Base-by-base conservation (phyloP, 345 rosid species). In the Diplotaxis tenuifolia region DNA sequence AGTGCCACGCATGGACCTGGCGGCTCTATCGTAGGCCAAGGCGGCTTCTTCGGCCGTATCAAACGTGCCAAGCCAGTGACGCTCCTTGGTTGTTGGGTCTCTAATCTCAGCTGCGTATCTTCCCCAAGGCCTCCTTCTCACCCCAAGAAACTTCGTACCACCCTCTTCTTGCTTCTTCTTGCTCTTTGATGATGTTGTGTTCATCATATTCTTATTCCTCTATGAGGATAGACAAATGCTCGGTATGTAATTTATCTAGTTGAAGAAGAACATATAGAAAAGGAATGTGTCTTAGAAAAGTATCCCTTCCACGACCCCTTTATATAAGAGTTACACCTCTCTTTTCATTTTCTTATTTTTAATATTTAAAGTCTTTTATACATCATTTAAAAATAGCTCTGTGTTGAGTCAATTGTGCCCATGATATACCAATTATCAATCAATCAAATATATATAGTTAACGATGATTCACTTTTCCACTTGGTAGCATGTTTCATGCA, bases 1-100 rank as follows among this genome's bases (percentile, higher is more conserved):
- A 7, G 87, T 70, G 21, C 94, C 96, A 1, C 96, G 90, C 89
- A 90, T 87, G 72, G 92, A 84, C 64, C 92, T 78, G 19, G 96
- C 90, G 3, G 96, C 94, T 70, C 88, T 80, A 82, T 90, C 90
- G 40, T 90, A 90, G 36, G 94, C 96, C 82, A 90, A 70, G 34
- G 93, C 96, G 4, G 96, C 96, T 72, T 90, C 93, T 70, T 88
- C 90, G 0, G 96, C 93, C 0, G 93, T 90, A 79, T 90, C 96
- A 27, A 90, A 88, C 21, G 96, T 90, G 12, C 96, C 93, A 2
- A 90, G 85, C 96, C 96, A 90, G 77, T 86, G 96, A 75, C 93
- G 86, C 77, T 90, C 90, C 66, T 90, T 90, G 22, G 96, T 88
- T 11, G 87, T 79, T 19, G 96, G 96, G 84, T 90, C 90, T 74